These are phyloP conservation scores for Pholiota conissans DNA, from an alignment of 768 basidiomycete species.

Conservation along the genomic window DNA sequence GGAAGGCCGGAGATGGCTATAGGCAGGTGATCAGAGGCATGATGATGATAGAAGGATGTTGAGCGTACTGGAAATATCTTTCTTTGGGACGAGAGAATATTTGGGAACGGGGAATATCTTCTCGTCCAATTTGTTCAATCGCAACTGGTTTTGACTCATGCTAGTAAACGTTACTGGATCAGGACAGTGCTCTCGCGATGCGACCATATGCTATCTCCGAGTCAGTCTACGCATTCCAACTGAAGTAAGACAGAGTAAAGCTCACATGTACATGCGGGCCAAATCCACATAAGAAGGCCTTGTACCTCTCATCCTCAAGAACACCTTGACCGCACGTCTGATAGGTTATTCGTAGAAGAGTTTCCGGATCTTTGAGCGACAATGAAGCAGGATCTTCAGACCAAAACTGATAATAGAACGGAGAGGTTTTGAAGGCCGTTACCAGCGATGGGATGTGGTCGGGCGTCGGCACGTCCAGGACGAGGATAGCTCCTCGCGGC, in stretches of 20 bases:
- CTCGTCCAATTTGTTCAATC: conserved; percentile 69
- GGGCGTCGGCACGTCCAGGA: conserved; percentile 71
- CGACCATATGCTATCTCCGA: conserved; percentile 65
- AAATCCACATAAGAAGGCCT: conserved; percentile 71
- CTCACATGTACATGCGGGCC: conserved; percentile 57
- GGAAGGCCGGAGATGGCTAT: conserved; percentile 49
- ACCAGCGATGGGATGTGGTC: conserved; percentile 54
- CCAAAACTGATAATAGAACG: conserved; percentile 49
- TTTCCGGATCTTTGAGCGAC: conserved; percentile 33
- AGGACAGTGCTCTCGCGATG: conserved; percentile 58
- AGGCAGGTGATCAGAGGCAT: neutral
- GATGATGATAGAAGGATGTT: neutral
- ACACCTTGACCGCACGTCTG: conserved; percentile 76
- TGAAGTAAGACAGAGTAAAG: neutral
- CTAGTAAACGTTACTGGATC: conserved; percentile 77
- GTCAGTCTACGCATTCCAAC: neutral
- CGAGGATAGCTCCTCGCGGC: conserved; percentile 54
- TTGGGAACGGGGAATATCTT: conserved; percentile 73
- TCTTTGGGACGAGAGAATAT: conserved; percentile 42
- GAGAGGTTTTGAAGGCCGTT: conserved; percentile 44
- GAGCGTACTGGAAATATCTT: conserved; percentile 37
- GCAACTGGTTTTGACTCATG: conserved; percentile 69
- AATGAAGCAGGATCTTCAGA: conserved; percentile 39
- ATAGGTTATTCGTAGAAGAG: conserved; percentile 51
- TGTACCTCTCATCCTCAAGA: conserved; percentile 67